phyloP scores from a whole-genome alignment of 306 rosid genomes.

The Alnus rubra region DNA sequence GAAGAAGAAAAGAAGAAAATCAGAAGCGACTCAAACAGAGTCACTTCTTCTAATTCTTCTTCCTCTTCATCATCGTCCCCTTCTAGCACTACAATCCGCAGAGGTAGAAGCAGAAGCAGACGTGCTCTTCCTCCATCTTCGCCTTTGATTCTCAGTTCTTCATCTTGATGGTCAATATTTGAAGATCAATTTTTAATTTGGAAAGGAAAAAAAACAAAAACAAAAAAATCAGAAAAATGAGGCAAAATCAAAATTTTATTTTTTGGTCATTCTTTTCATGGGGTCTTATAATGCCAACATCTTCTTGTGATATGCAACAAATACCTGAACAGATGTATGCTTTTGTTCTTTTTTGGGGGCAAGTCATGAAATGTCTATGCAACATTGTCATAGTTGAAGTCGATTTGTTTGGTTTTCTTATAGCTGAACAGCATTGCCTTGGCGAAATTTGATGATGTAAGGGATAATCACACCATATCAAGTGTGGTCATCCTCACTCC shows the following conservation, averaged over 20 bases:
- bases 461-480: no score
- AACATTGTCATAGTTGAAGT: not conserved
- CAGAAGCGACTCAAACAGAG: constrained; percentile 38
- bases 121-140: constrained; percentile 75
- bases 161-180: constrained; percentile 39
- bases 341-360: constrained; percentile 1
- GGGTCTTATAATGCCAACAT: constrained; percentile 1
- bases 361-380: constrained; percentile 13
- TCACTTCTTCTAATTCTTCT: constrained; percentile 40
- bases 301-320: constrained; percentile 15
- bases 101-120: constrained; percentile 86
- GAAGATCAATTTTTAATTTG: not conserved
- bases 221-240: not conserved
- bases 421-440: no score
- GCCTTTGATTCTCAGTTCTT: constrained; percentile 56
- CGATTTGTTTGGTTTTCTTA: constrained; percentile 14
- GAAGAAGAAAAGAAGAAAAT: constrained; percentile 64
- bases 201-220: not conserved
- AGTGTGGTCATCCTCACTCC: no score
- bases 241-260: constrained; percentile 7
- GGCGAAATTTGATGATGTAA: no score
- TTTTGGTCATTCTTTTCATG: constrained; percentile 2
- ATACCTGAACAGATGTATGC: constrained; percentile 24
- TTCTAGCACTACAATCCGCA: constrained; percentile 38
- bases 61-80: constrained; percentile 53